Base-by-base conservation (phyloP, 2,329 filamentous ascomycete species). In the Phaeosphaeria sp. region DNA sequence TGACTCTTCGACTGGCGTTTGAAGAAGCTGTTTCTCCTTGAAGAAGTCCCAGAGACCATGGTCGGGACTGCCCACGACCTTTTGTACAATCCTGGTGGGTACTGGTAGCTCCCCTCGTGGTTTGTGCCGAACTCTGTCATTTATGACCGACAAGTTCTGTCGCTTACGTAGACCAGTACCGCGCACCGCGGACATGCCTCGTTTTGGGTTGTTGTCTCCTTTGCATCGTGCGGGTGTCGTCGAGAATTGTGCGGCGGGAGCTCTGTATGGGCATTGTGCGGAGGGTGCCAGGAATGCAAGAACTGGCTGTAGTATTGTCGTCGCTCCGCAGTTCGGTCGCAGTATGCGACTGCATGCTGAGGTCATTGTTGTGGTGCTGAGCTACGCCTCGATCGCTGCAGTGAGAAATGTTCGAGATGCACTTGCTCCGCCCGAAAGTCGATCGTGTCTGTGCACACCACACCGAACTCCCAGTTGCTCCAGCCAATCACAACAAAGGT, bases 31-130 rank as follows among this genome's bases (percentile, higher is more conserved):
- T 63, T 86, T 86, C 63, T 89, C 84, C 61, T 84, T 83, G 69
- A 99, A 98, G 80, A 99, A 99, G 1, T 87, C 89, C 90, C 91
- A 98, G 11, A 99, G 88, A 27, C 93, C 94, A 78, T 99, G 95
- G 64, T 93, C 80, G 25, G 87, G 83, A 73, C 92, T 89, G 33
- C 82, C 84, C 61, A 85, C 75, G 30, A 90, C 76, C 57, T 86
- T 86, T 72, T 87, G 83, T 59, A 83, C 83, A 1, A 81, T 80
- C 30, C 15, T 36, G 30, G 30, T 36, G 15, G 30, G 30, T 36
- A 36, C 30, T 36, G 30, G 30, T 13, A 36, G 30, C 6, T 13
- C 30, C 15, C 11, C 30, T 36, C 30, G 30, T 13, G 94, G 54
- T 97, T 55, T n/a, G n/a, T n/a, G n/a, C n/a, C 59, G 40, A 18